Evolutionary conservation across 192 early-diverging fungal species (phyloP).

Genomic region (Mortierella hygrophila): DNA sequence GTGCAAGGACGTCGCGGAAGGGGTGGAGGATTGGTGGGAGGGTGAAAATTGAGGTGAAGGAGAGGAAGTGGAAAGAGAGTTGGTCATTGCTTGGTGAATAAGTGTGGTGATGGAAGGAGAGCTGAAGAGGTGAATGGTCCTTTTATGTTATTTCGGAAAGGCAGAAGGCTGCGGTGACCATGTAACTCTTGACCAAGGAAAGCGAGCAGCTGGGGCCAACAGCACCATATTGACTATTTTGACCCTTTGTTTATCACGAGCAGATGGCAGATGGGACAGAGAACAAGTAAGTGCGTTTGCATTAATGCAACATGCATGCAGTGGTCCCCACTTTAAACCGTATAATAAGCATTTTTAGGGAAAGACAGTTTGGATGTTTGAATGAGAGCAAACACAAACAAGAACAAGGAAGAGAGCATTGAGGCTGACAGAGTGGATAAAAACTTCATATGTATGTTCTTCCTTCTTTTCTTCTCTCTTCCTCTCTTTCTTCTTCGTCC

Average conservation of each 20-base stretch:
- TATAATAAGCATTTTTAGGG: too few relatives aligned
- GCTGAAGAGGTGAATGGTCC: too few relatives aligned
- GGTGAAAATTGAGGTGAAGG: background rate
- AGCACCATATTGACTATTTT: too few relatives aligned
- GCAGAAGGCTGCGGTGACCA: too few relatives aligned
- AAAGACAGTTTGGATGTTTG: background rate
- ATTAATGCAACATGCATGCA: too few relatives aligned
- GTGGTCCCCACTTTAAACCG: too few relatives aligned
- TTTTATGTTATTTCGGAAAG: too few relatives aligned
- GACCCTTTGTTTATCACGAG: too few relatives aligned
- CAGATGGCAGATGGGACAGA: too few relatives aligned
- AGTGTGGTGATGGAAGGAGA: background rate
- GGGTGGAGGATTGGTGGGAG: background rate
- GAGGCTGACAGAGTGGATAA: background rate
- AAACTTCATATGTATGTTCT: background rate
- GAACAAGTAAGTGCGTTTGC: too few relatives aligned
- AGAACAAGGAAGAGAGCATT: background rate
- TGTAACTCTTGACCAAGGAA: too few relatives aligned
- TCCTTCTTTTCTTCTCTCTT: background rate
- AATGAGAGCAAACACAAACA: background rate
- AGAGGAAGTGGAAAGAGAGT: background rate
- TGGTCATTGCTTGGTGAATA: background rate
- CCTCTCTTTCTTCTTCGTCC: background rate
- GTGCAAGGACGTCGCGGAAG: background rate
- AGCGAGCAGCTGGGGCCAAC: too few relatives aligned